Base-by-base conservation (phyloP, 768 basidiomycete genomes). In the Leccinum sublutescens region DNA sequence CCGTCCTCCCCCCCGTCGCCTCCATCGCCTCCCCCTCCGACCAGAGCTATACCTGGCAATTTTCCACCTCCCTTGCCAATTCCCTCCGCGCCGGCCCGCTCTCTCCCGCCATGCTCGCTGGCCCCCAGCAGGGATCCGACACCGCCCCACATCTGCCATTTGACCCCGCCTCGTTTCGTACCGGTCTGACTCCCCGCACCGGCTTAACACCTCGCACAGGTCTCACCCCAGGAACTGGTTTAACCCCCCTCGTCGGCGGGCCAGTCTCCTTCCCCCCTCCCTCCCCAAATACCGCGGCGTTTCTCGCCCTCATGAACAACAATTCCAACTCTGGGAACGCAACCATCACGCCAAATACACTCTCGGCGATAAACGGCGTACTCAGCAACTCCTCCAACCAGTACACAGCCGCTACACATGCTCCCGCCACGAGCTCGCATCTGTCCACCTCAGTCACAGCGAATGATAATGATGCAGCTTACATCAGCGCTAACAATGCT, bases 41-140 rank as follows among this genome's bases (percentile, higher is more conserved):
- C 55, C 71, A 75, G 4, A 71, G 74, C 23, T 83, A 82, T 59
- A 73, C 71, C 57, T 86, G 93, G 91, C 82, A 79, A 36, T 86
- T 86, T 70, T 80, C 82, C 45, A 74, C 82, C 14, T 80, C 85
- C 47, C 76, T 88, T 52, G 75, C 80, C 47, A 89, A 89, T 73
- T 95, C 93, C 2, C 85, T 98, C 34, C 87, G 96, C 50, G 84
- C 95, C 0, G 96, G 95, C 4, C 96, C 96, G 1, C 87, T 98
- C 56, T 94, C 92, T 5, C 96, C 96, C 31, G 95, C 96, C 56
- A 96, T 98, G 93, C 87, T 97, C 60, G 86, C 92, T 27, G 96
- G 91, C 9, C 95, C 94, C 4, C 87, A 85, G 71, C 80, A 79
- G 50, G 64, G 76, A 54, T 75, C 74, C 34, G 80, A 67, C 70